Base-by-base conservation (phyloP, 129 eudicot genomes). In the Ambrosia artemisiifolia region DNA sequence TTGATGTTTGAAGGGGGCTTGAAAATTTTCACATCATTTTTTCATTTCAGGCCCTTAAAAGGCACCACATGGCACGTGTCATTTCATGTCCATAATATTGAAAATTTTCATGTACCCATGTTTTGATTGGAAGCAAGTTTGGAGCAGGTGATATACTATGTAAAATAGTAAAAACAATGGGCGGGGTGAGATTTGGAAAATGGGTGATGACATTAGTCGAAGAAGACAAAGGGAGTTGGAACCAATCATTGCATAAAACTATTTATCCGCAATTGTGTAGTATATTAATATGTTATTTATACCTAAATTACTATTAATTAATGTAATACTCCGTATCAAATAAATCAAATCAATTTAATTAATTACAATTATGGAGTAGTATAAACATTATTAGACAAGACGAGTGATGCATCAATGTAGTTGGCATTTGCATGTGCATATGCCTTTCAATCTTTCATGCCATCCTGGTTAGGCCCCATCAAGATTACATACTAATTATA, bases 381-480 rank as follows among this genome's bases (percentile, higher is more conserved):
- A 35, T 32, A 76, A 60, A 63, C 53, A 56, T 55, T 67, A 76
- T 59, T 59, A 67, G 60, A 33, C 71, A 50, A 74, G 18, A 63
- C 44, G 0, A 46, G 11, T 49, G 19, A 35, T 46, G 53, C 18
- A 46, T 16, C 44, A 54, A 36, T 51, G 65, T 47, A 5, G 62
- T 70, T 76, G 60, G 61, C 74, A 60, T 69, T 69, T 44, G 65
- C 76, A 77, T 70, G 76, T 70, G 76, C 70, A 62, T 50, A 33
- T 77, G 48, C 71, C 81, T 70, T 77, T 77, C 76, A 62, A 38
- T 65, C 81, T 70, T 77, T 77, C 76, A 62, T 70, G 76, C 81
- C 81, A 77, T 77, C 71, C 36, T 77, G 76, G 14, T 36, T 77
- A 70, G 81, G 65, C 76, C 81, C 81, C 81, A 70, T 77, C 17